phyloP scores from a whole-genome alignment of 2,329 filamentous ascomycete genomes.

The Ampelomyces quisqualis region DNA sequence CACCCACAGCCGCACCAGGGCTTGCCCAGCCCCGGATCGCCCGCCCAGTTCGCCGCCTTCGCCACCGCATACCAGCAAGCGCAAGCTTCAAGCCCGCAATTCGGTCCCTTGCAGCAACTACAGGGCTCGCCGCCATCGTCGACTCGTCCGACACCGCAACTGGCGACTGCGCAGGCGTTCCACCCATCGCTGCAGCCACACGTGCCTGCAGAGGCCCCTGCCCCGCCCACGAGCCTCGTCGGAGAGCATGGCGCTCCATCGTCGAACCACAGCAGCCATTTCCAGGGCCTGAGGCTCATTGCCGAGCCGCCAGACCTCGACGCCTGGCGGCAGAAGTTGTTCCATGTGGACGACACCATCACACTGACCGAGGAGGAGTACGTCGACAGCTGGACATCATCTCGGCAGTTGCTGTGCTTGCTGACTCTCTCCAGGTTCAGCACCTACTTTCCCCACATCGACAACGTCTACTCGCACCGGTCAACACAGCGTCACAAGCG shows the following conservation, averaged over 20 bases:
- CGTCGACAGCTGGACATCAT: slow-evolving; percentile 19
- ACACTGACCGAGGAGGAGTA: slow-evolving; percentile 73
- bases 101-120: slow-evolving; percentile 20
- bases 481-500: slow-evolving; percentile 80
- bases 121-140: slow-evolving; percentile 18
- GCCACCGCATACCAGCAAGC: slow-evolving; percentile 27
- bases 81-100: slow-evolving; percentile 28
- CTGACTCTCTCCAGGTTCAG: slow-evolving; percentile 58
- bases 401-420: not conserved
- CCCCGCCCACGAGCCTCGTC: slow-evolving; percentile 4
- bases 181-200: slow-evolving; percentile 17
- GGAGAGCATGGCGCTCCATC: slow-evolving; percentile 38
- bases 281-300: slow-evolving; percentile 58
- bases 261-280: slow-evolving; percentile 55
- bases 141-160: slow-evolving; percentile 13
- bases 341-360: slow-evolving; percentile 73
- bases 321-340: slow-evolving; percentile 70
- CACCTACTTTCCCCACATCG: slow-evolving; percentile 79
- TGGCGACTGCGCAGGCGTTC: slow-evolving; percentile 10
- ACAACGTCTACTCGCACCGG: slow-evolving; percentile 82
- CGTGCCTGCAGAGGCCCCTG: slow-evolving; percentile 6
- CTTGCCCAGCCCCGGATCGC: slow-evolving; percentile 14
- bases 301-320: slow-evolving; percentile 67
- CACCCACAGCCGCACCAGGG: slow-evolving; percentile 43
- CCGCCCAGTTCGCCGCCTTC: slow-evolving; percentile 26